phyloP scores from a whole-genome alignment of 306 rosid species.

The Notholithocarpus densiflorus region DNA sequence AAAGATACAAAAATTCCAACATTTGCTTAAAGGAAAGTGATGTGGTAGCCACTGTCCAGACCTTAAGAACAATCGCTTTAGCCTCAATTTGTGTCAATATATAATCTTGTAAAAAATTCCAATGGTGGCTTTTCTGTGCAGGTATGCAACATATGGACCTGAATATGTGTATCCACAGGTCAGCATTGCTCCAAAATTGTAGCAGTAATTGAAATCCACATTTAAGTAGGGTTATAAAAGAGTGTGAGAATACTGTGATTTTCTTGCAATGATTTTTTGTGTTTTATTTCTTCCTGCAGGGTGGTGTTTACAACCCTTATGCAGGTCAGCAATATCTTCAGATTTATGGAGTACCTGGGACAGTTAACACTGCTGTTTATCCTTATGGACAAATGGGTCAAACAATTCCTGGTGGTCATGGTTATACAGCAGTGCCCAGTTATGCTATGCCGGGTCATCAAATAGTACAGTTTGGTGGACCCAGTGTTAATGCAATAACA shows the following conservation, averaged over 20 bases:
- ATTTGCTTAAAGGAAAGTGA: too few species aligned
- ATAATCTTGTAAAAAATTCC: conserved; percentile 33
- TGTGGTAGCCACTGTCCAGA: too few species aligned
- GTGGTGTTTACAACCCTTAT: conserved; percentile 65
- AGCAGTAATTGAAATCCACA: background rate
- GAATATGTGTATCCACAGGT: conserved; percentile 84
- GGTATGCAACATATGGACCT: conserved; percentile 89
- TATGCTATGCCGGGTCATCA: conserved; percentile 82
- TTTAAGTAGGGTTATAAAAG: conserved; percentile 8
- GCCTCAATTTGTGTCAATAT: conserved; percentile 33
- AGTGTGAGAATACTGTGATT: conserved; percentile 1
- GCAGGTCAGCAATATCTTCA: conserved; percentile 82
- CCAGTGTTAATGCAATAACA: conserved; percentile 68
- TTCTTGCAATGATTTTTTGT: conserved; percentile 11
- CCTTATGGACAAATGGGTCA: conserved; percentile 87
- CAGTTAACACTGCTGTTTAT: conserved; percentile 55
- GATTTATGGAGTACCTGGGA: conserved; percentile 83
- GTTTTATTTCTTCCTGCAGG: conserved; percentile 35
- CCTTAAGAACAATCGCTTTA: too few species aligned
- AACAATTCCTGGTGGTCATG: conserved; percentile 70
- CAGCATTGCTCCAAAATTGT: background rate
- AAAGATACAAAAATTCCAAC: too few species aligned
- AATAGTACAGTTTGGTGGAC: conserved; percentile 73
- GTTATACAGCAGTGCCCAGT: conserved; percentile 71
- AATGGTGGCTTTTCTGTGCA: conserved; percentile 50